phyloP scores from a whole-genome alignment of 2,329 filamentous ascomycete genomes.

The Penicillium sp. region DNA sequence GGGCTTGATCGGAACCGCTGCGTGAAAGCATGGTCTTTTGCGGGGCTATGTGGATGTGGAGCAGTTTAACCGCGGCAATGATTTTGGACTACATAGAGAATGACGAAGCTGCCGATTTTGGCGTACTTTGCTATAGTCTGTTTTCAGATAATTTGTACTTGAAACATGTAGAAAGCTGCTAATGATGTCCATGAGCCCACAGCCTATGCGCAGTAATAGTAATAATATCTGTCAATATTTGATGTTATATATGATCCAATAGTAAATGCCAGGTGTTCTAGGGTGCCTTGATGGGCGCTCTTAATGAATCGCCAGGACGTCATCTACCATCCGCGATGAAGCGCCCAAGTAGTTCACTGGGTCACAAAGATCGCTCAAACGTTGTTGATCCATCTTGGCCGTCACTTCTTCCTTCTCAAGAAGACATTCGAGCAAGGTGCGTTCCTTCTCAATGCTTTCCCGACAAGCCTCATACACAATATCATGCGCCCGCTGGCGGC shows the following conservation, averaged over 20 bases:
- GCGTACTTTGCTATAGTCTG: background rate
- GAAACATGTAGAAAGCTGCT: background rate
- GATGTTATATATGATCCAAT: background rate
- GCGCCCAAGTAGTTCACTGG: conserved; percentile 49
- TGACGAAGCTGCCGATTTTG: background rate
- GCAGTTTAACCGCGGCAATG: background rate
- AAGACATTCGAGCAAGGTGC: conserved; percentile 47
- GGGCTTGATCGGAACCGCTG: background rate
- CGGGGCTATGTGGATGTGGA: background rate
- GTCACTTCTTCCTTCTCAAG: conserved; percentile 43
- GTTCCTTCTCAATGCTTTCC: conserved; percentile 48
- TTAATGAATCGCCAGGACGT: conserved; percentile 20
- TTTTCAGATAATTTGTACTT: background rate
- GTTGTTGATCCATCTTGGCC: conserved; percentile 45
- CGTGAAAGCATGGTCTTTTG: background rate
- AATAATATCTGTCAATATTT: background rate
- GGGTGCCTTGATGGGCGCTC: too few relatives aligned
- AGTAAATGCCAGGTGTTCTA: too few relatives aligned
- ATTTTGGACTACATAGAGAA: background rate
- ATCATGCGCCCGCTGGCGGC: conserved; percentile 57
- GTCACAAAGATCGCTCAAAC: conserved; percentile 58
- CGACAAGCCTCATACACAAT: conserved; percentile 58
- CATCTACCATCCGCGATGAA: conserved; percentile 35
- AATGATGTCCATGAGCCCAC: background rate
- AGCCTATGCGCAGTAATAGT: background rate